A percentile compares a stretch with the other conserved stretches of the same genome.
phyloP scores from a whole-genome alignment of 2,329 filamentous ascomycete genomes.

The Gaeumannomyces tritici region DNA sequence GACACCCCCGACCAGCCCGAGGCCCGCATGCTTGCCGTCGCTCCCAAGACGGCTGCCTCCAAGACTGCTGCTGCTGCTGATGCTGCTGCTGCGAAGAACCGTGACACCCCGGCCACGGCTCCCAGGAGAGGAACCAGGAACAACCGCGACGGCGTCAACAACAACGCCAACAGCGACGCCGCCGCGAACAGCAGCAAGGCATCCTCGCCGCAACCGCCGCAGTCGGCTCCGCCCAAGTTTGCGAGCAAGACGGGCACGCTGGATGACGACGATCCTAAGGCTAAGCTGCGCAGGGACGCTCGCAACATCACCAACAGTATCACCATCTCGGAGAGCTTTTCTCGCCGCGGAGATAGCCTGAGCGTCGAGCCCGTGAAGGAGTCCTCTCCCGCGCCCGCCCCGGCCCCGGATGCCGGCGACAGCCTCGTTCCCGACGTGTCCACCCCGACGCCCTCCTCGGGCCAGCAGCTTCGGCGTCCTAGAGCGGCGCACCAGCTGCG shows the following conservation, averaged over 20 bases:
- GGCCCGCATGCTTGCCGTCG: not conserved
- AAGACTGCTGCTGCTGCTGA: too few species aligned
- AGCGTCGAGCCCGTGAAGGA: not conserved
- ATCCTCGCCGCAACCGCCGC: not conserved
- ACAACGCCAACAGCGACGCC: conserved; percentile 12
- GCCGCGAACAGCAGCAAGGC: conserved; percentile 2
- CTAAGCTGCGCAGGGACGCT: conserved; percentile 17
- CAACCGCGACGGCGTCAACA: not conserved
- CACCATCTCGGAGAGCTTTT: conserved; percentile 25
- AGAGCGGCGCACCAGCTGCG: conserved; percentile 6
- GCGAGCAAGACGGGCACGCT: conserved; percentile 15
- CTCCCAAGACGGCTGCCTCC: not conserved
- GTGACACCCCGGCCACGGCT: not conserved
- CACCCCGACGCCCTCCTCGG: not conserved
- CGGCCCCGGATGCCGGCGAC: not conserved
- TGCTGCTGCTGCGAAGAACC: not conserved
- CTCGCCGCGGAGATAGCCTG: conserved; percentile 17
- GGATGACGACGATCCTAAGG: conserved; percentile 15
- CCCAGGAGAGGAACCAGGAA: conserved; percentile 1
- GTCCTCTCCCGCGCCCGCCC: not conserved
- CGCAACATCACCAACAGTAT: conserved; percentile 23
- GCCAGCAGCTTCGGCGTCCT: conserved; percentile 1
- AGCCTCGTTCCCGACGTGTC: not conserved
- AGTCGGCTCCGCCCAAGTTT: conserved; percentile 8
- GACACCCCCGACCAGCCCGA: not conserved